Percentiles rank a stretch among this genome's conserved stretches.
These are phyloP conservation scores for Fraxinus angustifolia DNA, from an alignment of 305 asterid genomes.

Conservation along the genomic window DNA sequence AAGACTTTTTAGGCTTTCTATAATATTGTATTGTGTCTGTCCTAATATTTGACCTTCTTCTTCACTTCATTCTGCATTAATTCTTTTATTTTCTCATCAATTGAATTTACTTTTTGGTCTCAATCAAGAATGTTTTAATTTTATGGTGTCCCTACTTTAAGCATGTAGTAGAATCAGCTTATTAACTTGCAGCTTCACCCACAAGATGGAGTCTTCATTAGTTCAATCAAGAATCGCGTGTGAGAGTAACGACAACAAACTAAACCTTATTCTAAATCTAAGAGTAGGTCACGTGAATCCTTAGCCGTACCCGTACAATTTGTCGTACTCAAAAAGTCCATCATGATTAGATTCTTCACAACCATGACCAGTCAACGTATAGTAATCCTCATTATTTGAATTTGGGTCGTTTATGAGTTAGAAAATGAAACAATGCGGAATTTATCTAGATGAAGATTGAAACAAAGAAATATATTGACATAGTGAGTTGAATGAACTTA, in stretches of 20 bases:
- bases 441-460: neutral
- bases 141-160: neutral
- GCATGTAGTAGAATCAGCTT: neutral
- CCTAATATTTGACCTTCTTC: slow-evolving; percentile 29
- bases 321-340: neutral
- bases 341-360: neutral
- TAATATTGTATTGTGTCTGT: slow-evolving; percentile 24
- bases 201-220: neutral
- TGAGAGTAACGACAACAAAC: neutral
- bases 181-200: neutral
- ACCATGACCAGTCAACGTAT: neutral
- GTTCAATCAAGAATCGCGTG: neutral
- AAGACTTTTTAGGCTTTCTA: slow-evolving; percentile 33
- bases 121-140: neutral
- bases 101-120: neutral
- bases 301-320: neutral
- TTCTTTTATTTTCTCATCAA: neutral
- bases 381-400: neutral
- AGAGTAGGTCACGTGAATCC: neutral
- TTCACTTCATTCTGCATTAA: neutral
- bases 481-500: neutral
- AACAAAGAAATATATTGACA: neutral
- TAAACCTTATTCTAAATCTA: neutral
- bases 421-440: neutral
- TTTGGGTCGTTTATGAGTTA: neutral